phyloP scores from a whole-genome alignment of 179 eudicot species.

The Nepenthes alata region DNA sequence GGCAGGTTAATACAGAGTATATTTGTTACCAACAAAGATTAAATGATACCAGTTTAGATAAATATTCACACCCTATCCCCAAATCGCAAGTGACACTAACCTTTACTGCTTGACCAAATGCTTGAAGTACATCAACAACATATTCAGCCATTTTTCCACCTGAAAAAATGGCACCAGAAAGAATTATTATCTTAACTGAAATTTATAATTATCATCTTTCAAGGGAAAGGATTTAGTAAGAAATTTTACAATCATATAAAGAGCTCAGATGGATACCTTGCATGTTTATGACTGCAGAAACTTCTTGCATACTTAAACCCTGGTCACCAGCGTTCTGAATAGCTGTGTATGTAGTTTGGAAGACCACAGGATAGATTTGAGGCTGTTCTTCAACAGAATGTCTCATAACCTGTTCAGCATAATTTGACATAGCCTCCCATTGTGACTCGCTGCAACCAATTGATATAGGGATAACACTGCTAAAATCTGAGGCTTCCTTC shows the following conservation, averaged over 20 bases:
- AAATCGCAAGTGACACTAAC: conserved; percentile 23
- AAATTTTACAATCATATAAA: neutral
- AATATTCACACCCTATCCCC: neutral
- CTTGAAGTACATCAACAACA: conserved; percentile 58
- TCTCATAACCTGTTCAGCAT: conserved; percentile 26
- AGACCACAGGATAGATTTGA: conserved; percentile 35
- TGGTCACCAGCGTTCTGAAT: conserved; percentile 89
- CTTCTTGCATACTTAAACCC: conserved; percentile 65
- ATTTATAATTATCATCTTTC: conserved; percentile 5
- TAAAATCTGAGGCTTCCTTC: conserved; percentile 30
- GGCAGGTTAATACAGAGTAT: too few relatives aligned
- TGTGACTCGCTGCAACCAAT: conserved; percentile 33
- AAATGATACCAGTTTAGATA: neutral
- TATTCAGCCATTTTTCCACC: conserved; percentile 39
- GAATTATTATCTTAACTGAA: conserved; percentile 1
- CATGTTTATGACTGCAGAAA: conserved; percentile 37
- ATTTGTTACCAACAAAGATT: neutral
- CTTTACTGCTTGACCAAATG: conserved; percentile 73
- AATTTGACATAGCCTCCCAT: conserved; percentile 71
- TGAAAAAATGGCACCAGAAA: conserved; percentile 20
- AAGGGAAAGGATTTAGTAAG: neutral
- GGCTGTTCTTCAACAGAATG: conserved; percentile 17
- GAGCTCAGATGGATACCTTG: conserved; percentile 29
- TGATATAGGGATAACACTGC: conserved; percentile 16
- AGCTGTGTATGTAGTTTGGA: conserved; percentile 38